phyloP scores from a whole-genome alignment of 176 grass and related monocot species.

The Cenchrus americanus region DNA sequence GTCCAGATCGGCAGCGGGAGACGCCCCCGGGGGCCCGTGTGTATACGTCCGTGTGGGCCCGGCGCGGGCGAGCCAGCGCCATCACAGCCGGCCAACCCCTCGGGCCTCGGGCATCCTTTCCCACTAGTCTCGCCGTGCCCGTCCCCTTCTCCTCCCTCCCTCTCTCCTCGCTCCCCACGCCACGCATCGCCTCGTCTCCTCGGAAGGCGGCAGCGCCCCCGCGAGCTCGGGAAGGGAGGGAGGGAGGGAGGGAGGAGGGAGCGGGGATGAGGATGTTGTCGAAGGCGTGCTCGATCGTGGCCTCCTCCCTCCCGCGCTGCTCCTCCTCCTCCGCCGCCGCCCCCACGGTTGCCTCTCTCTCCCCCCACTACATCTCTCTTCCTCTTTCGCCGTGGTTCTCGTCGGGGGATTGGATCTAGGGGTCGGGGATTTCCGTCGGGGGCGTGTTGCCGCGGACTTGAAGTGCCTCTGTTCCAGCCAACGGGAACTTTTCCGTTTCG shows the following conservation, averaged over 20 bases:
- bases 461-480: conserved; percentile 33
- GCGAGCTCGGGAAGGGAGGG: conserved; percentile 18
- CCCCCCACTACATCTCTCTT: not conserved
- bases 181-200: conserved; percentile 8
- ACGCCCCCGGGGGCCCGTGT: not conserved
- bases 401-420: conserved; percentile 31
- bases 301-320: conserved; percentile 76
- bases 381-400: not conserved
- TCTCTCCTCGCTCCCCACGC: not conserved
- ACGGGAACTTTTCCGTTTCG: conserved; percentile 6
- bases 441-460: not conserved
- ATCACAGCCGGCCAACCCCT: conserved; percentile 40
- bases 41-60: not conserved
- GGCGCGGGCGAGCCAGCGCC: conserved; percentile 43
- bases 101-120: not conserved
- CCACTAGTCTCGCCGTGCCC: conserved; percentile 38
- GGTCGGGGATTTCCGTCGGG: not conserved
- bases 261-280: conserved; percentile 66
- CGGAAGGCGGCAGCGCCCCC: conserved; percentile 12
- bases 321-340: conserved; percentile 59
- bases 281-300: conserved; percentile 82
- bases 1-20: not conserved
- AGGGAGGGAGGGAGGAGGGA: conserved; percentile 20
- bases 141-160: not conserved
- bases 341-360: conserved; percentile 59